Conservation (phyloP, 2,329 filamentous ascomycete genomes). For the Rhinocladiella mackenziei region DNA sequence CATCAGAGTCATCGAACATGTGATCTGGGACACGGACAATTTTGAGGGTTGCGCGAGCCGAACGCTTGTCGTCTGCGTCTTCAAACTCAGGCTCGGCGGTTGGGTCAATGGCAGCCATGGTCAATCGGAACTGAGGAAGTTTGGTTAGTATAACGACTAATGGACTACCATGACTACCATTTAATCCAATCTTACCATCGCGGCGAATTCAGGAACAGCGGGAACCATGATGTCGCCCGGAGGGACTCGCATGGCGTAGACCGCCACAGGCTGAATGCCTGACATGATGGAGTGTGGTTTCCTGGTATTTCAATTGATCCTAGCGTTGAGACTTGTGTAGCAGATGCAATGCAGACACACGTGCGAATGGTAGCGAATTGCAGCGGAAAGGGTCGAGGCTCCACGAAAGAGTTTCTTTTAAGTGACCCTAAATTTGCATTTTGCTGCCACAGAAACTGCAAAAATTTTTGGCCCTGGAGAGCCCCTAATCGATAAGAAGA, state of each 20-base stretch:
- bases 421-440: no score
- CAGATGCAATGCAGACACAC: no score
- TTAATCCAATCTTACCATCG: conserved; percentile 62
- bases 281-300: conserved; percentile 37
- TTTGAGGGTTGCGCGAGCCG: conserved; percentile 70
- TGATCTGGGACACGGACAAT: conserved; percentile 69
- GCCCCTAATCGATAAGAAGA: conserved; percentile 11
- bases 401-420: no score
- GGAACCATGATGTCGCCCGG: conserved; percentile 78
- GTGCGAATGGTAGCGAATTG: no score
- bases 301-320: background rate
- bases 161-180: conserved; percentile 2
- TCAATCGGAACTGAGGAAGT: conserved; percentile 75
- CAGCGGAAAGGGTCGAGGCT: no score
- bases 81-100: conserved; percentile 68
- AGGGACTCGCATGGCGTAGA: conserved; percentile 91
- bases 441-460: conserved; percentile 16
- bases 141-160: conserved; percentile 4
- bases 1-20: conserved; percentile 54
- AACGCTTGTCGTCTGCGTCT: conserved; percentile 56
- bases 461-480: no score
- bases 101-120: conserved; percentile 97
- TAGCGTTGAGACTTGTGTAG: background rate
- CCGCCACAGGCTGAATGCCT: conserved; percentile 60
- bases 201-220: conserved; percentile 72